phyloP scores from a whole-genome alignment of 2,329 filamentous ascomycete species.

The Aspergillus vadensis region DNA sequence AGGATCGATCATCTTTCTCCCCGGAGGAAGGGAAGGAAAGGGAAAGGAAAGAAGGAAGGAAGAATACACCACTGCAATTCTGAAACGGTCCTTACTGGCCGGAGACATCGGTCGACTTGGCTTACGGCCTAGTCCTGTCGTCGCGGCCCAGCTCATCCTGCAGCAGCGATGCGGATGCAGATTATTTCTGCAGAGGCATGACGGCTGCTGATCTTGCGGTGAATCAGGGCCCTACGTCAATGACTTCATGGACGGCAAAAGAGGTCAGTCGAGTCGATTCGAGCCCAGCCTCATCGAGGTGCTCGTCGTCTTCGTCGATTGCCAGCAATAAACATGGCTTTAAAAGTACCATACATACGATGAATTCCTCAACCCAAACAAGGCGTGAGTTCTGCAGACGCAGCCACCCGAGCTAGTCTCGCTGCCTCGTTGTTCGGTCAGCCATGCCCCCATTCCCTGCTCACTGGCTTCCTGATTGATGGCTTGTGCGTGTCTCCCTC shows the following conservation, averaged over 20 bases:
- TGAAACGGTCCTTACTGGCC: slow-evolving; percentile 1
- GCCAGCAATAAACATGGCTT: not conserved
- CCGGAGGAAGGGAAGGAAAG: not conserved
- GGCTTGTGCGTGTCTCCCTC: not conserved
- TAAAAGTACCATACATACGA: not conserved
- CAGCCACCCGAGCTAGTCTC: slow-evolving; percentile 10
- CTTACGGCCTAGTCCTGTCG: not conserved
- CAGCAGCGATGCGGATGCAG: not conserved
- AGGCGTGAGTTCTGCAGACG: slow-evolving; percentile 10
- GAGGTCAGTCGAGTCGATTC: not conserved
- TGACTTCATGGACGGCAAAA: not conserved
- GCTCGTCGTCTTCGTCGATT: not conserved
- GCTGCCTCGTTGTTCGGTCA: slow-evolving; percentile 8
- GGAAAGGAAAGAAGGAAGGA: not conserved
- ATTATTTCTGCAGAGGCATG: slow-evolving; percentile 1
- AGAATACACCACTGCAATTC: not conserved
- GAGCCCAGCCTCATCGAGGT: not conserved
- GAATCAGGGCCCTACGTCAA: not conserved
- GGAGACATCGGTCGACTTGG: not conserved
- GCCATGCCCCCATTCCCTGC: not conserved
- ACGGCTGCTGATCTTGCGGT: slow-evolving; percentile 3
- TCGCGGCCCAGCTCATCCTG: slow-evolving; percentile 3
- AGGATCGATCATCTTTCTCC: not conserved
- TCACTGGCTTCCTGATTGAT: not conserved
- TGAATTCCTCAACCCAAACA: not conserved